Evolutionary conservation across 805 yeast species (phyloP).

Genomic region (Suhomyces xylopsoci): DNA sequence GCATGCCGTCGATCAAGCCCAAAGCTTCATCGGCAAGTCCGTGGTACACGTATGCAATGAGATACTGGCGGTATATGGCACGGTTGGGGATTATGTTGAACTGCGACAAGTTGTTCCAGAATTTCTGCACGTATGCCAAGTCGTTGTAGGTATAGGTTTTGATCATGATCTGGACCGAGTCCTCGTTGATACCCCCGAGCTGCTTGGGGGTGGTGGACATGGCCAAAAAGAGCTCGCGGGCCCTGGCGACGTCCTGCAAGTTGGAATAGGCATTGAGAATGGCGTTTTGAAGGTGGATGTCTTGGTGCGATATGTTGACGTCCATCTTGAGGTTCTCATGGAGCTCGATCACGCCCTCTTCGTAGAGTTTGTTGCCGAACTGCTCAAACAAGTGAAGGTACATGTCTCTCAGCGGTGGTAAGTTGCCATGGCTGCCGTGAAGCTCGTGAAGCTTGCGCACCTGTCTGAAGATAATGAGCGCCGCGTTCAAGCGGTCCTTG

Average conservation of each 20-base stretch:
- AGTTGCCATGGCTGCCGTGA: constrained; percentile 32
- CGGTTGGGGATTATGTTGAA: constrained; percentile 53
- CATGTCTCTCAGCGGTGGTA: constrained; percentile 45
- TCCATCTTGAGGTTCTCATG: constrained; percentile 68
- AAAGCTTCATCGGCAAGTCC: constrained; percentile 59
- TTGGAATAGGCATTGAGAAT: constrained; percentile 63
- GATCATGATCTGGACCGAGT: constrained; percentile 65
- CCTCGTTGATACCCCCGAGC: constrained; percentile 53
- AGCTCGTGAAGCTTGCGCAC: constrained; percentile 54
- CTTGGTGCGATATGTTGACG: constrained; percentile 45
- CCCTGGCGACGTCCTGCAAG: constrained; percentile 52
- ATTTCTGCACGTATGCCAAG: constrained; percentile 52
- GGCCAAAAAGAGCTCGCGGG: constrained; percentile 58
- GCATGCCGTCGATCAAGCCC: constrained; percentile 45
- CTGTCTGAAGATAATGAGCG: constrained; percentile 59
- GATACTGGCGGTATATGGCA: constrained; percentile 53
- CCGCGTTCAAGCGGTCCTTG: constrained; percentile 55
- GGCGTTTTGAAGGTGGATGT: constrained; percentile 56
- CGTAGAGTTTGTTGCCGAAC: constrained; percentile 58
- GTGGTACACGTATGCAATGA: constrained; percentile 69
- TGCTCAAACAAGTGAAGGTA: constrained; percentile 58
- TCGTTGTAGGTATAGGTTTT: constrained; percentile 56
- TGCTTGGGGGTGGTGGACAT: constrained; percentile 51
- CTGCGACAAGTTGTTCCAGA: constrained; percentile 59
- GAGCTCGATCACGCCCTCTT: constrained; percentile 62